Conservation (phyloP, 768 basidiomycete species). For the Lentinula lateritia region DNA sequence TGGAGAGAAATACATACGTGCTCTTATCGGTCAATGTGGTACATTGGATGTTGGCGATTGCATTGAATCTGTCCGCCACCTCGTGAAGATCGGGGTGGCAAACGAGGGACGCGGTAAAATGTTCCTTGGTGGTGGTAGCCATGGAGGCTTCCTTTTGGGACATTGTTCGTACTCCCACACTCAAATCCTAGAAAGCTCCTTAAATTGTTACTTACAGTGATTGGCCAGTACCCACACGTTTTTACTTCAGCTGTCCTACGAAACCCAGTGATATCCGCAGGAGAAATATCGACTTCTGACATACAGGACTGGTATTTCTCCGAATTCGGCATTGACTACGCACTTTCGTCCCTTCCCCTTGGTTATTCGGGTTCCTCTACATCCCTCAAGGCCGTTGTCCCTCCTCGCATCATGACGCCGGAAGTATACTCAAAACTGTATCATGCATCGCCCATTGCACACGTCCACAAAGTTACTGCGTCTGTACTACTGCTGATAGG, state of each 20-base stretch:
- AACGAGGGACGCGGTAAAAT: constrained; percentile 43
- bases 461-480: constrained; percentile 43
- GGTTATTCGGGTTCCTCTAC: constrained; percentile 1
- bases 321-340: constrained; percentile 39
- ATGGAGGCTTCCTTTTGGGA: constrained; percentile 60
- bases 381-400: constrained; percentile 14
- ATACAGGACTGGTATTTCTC: constrained; percentile 67
- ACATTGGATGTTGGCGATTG: constrained; percentile 63
- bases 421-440: constrained; percentile 39
- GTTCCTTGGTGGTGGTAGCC: constrained; percentile 60
- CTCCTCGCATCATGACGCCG: constrained; percentile 35
- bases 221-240: constrained; percentile 54
- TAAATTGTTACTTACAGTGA: constrained; percentile 32
- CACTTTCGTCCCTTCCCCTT: constrained; percentile 26
- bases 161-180: constrained; percentile 39
- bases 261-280: constrained; percentile 65
- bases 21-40: constrained; percentile 55
- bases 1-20: constrained; percentile 54
- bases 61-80: constrained; percentile 44
- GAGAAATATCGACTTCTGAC: constrained; percentile 51
- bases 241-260: constrained; percentile 60
- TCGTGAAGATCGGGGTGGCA: constrained; percentile 46
- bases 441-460: constrained; percentile 48
- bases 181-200: background rate
- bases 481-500: constrained; percentile 60